phyloP scores from a whole-genome alignment of 2,329 filamentous ascomycete genomes.

The Pseudogymnoascus pannorum region DNA sequence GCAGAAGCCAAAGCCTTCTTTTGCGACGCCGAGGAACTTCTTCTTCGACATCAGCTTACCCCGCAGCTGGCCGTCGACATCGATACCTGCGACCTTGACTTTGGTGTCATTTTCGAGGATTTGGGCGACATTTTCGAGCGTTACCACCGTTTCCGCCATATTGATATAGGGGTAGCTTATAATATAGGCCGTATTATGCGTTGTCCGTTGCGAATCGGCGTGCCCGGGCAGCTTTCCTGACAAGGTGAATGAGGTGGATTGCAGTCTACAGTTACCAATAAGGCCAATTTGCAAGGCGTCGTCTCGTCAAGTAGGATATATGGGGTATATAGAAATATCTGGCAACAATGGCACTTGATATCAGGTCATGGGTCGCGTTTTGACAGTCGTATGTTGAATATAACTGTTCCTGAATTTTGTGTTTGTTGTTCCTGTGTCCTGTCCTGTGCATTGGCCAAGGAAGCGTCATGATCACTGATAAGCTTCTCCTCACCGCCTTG shows the following conservation, averaged over 20 bases:
- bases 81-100: conserved; percentile 82
- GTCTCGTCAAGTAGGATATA: not conserved
- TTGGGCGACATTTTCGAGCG: conserved; percentile 29
- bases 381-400: not conserved
- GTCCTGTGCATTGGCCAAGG: not conserved
- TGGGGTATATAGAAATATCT: not conserved
- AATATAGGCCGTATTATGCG: not conserved
- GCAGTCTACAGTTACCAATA: not conserved
- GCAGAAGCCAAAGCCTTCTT: conserved; percentile 84
- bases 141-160: not conserved
- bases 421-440: not conserved
- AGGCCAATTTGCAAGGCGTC: not conserved
- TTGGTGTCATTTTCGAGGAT: conserved; percentile 65
- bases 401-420: not conserved
- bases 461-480: conserved; percentile 1
- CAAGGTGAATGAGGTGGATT: not conserved
- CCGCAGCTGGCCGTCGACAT: conserved; percentile 79
- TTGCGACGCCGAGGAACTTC: conserved; percentile 81
- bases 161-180: not conserved
- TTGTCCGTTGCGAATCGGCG: not conserved
- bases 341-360: not conserved
- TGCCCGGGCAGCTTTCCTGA: not conserved
- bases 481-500: not conserved
- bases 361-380: not conserved
- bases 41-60: conserved; percentile 89